A percentile compares a stretch with the other conserved stretches of the same genome.
phyloP scores from a whole-genome alignment of 1,284 basidiomycete species.

The Sanghuangporus baumii region DNA sequence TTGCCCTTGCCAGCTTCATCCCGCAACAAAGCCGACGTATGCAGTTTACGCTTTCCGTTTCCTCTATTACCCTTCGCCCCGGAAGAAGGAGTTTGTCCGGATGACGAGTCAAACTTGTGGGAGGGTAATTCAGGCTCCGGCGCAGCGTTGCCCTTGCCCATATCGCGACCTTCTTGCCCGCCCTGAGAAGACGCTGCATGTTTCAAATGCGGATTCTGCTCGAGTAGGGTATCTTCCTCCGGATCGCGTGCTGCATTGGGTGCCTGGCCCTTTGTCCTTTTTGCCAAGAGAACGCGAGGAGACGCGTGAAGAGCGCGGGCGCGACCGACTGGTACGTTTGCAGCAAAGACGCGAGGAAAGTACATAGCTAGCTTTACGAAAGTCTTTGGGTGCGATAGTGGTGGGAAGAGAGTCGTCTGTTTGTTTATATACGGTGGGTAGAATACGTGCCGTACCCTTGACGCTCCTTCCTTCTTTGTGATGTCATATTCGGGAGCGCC shows the following conservation, averaged over 20 bases:
- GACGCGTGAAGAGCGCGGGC: not conserved
- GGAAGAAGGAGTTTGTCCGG: not conserved
- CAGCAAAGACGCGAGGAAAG: not conserved
- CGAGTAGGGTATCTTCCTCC: constrained; percentile 8
- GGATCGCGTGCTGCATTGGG: constrained; percentile 3
- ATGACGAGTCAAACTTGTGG: not conserved
- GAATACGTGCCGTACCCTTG: too few species aligned
- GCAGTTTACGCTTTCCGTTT: constrained; percentile 8
- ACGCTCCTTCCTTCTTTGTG: too few species aligned
- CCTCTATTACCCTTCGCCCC: not conserved
- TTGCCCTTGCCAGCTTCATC: not conserved
- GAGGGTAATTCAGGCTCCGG: constrained; percentile 11
- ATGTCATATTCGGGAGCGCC: too few species aligned
- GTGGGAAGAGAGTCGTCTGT: not conserved
- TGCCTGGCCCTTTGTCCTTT: constrained; percentile 9
- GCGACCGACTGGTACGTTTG: not conserved
- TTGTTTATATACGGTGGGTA: not conserved
- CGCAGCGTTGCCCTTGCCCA: constrained; percentile 12
- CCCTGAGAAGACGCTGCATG: constrained; percentile 7
- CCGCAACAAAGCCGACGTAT: not conserved
- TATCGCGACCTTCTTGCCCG: constrained; percentile 8
- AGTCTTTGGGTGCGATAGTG: not conserved
- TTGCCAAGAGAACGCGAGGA: not conserved
- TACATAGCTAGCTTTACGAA: not conserved
- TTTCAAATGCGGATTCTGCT: constrained; percentile 16